Evolutionary conservation across 257 asterid species (phyloP).

Genomic region (Solanum peruvianum): DNA sequence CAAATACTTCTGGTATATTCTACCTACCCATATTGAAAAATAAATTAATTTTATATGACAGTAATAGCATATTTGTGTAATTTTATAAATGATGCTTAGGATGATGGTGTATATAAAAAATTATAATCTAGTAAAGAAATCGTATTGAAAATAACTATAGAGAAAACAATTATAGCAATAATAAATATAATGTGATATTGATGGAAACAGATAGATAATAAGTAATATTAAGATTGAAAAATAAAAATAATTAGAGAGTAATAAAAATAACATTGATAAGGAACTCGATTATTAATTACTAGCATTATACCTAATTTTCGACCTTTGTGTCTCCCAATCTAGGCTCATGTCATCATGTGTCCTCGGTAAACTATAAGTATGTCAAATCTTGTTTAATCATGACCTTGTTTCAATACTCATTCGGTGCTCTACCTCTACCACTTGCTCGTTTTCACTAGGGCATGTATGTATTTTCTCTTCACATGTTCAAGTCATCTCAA

Average conservation of each 20-base stretch:
- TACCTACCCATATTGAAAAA: not conserved
- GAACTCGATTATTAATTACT: not conserved
- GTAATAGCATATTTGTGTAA: not conserved
- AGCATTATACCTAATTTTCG: not conserved
- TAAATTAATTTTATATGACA: no score
- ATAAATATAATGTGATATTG: no score
- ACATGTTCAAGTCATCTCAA: not conserved
- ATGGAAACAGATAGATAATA: no score
- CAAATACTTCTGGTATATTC: not conserved
- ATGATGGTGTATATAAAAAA: not conserved
- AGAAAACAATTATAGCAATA: no score
- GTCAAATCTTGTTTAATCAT: not conserved
- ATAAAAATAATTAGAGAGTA: not conserved
- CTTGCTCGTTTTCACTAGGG: no score
- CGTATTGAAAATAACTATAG: no score
- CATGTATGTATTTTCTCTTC: not conserved
- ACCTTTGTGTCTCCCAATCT: not conserved
- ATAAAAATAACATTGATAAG: not conserved
- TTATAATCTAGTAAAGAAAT: fast-evolving
- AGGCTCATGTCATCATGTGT: not conserved
- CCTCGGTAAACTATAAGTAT: not conserved
- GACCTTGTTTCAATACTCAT: not conserved
- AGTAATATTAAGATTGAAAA: no score
- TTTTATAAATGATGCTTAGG: not conserved
- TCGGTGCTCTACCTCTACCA: not conserved